Evolutionary conservation across 2,329 filamentous ascomycete species (phyloP), one percentile per base, ranked within the genome.

Genomic region (Alternaria dauci): DNA sequence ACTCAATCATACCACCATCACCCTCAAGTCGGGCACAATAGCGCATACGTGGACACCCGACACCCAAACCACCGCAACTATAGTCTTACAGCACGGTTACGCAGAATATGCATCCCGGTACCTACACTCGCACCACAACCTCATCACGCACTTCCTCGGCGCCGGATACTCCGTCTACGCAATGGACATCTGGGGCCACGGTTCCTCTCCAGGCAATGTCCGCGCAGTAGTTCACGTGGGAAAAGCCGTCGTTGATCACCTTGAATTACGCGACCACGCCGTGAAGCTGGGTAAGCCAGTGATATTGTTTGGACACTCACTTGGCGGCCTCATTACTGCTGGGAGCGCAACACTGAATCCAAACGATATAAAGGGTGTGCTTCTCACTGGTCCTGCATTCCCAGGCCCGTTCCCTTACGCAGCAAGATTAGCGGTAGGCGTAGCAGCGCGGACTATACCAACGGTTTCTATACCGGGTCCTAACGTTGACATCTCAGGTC

Each of bases 21-120:
- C 46, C 32, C 46, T 50, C 32, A 9, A 8, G 11, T 50, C 46
- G 3, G 46, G 46, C 32, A 50, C 8, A 5, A 38, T 11, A 34
- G 8, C 9, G 4, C 20, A 50, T 18, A 48, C 32, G 20, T 48
- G 46, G 46, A 34, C 20, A 1, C 46, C 30, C 46, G 0, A 20
- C 4, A 14, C 25, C 1, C 14, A 42, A 23, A 11, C 41, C 5
- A 25, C 25, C 18, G 48, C 48, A 14, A 50, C 39, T 8, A 20
- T 58, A 6, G 36, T 61, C 34, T 43, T 61, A 7, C 59, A 61
- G 39, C 59, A 61, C 16, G 59, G 59, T 23, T 61, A 58, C 20
- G 55, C 48, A 28, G 59, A 61, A 44, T 61, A 61, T 38, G 50
- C 59, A 8, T 5, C 32, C 7, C 54, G 59, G 2, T 61, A 58